phyloP scores from a whole-genome alignment of 495 filamentous ascomycete genomes.

The Cenococcum geophilum region DNA sequence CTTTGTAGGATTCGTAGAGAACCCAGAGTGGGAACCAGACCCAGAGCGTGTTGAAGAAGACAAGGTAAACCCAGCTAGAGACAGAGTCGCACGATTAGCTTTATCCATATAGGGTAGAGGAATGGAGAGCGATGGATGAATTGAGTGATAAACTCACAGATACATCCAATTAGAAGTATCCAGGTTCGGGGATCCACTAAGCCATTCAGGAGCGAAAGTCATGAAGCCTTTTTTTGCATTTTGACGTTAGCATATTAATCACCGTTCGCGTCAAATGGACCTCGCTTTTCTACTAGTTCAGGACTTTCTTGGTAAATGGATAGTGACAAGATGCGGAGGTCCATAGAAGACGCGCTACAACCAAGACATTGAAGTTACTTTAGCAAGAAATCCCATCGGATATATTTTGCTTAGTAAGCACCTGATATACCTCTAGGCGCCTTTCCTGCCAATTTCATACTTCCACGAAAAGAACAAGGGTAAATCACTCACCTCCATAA shows the following conservation, averaged over 20 bases:
- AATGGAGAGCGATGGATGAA: background rate
- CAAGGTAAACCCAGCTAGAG: constrained; percentile 65
- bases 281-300: too few species aligned
- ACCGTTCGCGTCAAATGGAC: background rate
- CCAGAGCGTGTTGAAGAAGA: constrained; percentile 92
- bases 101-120: background rate
- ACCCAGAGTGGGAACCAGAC: constrained; percentile 69
- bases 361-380: too few species aligned
- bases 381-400: too few species aligned
- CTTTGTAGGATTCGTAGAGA: constrained; percentile 54
- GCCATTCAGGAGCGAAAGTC: constrained; percentile 94
- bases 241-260: background rate
- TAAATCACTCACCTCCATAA: constrained; percentile 61
- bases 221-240: constrained; percentile 58
- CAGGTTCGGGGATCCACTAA: constrained; percentile 68
- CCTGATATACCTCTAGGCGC: background rate
- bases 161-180: constrained; percentile 81
- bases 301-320: too few species aligned
- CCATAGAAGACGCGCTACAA: too few species aligned
- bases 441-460: background rate
- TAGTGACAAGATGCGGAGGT: too few species aligned
- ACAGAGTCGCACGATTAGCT: background rate
- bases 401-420: background rate
- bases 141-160: constrained; percentile 38
- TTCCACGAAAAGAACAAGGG: background rate